Evolutionary conservation across 2,329 filamentous ascomycete species (phyloP), one percentile per base, ranked within the genome.

Genomic region (Paecilomyces fulvus): DNA sequence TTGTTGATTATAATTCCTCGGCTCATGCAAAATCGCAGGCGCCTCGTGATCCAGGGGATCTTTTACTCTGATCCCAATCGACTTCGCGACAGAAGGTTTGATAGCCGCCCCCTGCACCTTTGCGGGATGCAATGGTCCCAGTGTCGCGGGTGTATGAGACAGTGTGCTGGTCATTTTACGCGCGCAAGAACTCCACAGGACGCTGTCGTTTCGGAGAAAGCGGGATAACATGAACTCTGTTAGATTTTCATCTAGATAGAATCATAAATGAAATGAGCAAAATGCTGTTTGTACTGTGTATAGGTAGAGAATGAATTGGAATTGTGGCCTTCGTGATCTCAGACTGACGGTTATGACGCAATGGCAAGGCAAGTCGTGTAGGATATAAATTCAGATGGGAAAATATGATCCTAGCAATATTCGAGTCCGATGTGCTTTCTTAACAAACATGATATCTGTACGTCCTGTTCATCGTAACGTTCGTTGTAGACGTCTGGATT

Each of bases 101-200:
- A 60, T 48, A 23, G 56, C 58, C 5, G 50, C 28, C 9, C 56
- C 57, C n/a, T 56, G 58, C 12, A 59, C 58, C 46, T 55, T 53
- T 30, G 59, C 55, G 3, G 61, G 61, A 21, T 63, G 61, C 1
- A 63, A 30, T 1, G 61, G 61, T 14, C 61, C 59, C 20, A 49
- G 20, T 8, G n/a, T 49, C 8, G 20, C 11, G 12, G 48, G 7
- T 8, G 48, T 28, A n/a, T 49, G 48, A n/a, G 20, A 28, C 6
- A 49, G 21, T 12, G 48, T 49, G 21, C 11, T n/a, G 8, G 48
- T 9, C 48, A 49, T 49, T 23, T 49, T 49, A 23, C 6, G 8
- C 37, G 37, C n/a, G 3, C 33, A 5, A 20, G n/a, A 17, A 17
- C 6, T 43, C 4, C 12, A 7, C 2, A 5, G 12, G 2, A 37